phyloP scores from a whole-genome alignment of 495 filamentous ascomycete genomes.

The Penicillium turbatum region DNA sequence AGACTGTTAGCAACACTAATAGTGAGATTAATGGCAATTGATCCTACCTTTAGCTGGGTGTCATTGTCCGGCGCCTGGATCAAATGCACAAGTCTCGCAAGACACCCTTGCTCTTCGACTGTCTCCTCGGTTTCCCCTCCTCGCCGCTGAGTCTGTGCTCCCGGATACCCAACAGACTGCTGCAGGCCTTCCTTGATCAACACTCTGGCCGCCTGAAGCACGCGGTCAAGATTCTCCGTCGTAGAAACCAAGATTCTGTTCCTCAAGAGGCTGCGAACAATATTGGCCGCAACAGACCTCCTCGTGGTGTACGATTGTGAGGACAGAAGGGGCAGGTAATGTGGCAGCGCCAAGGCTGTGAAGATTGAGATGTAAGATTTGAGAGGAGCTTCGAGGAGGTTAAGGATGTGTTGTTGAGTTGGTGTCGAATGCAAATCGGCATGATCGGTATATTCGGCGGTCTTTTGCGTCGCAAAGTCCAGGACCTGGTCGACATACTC shows the following conservation, averaged over 20 bases:
- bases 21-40: not conserved
- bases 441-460: constrained; percentile 84
- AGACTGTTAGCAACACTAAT: constrained; percentile 23
- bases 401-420: constrained; percentile 82
- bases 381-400: constrained; percentile 80
- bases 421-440: constrained; percentile 85
- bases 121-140: constrained; percentile 87
- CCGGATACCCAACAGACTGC: constrained; percentile 77
- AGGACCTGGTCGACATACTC: constrained; percentile 96
- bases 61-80: constrained; percentile 81
- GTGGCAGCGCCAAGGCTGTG: constrained; percentile 85
- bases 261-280: constrained; percentile 71
- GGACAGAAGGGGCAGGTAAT: constrained; percentile 83
- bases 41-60: constrained; percentile 74
- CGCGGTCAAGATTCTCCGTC: constrained; percentile 75
- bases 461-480: constrained; percentile 82
- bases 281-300: constrained; percentile 82
- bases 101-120: constrained; percentile 93
- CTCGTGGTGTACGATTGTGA: constrained; percentile 92
- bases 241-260: constrained; percentile 75
- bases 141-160: constrained; percentile 60
- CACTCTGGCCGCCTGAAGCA: constrained; percentile 81
- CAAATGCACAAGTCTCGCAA: constrained; percentile 87
- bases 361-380: constrained; percentile 90
- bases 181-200: constrained; percentile 90